Evolutionary conservation across 1,139 yeast species (phyloP), one percentile per base, ranked within the genome.

Genomic region (Geotrichum siamense): DNA sequence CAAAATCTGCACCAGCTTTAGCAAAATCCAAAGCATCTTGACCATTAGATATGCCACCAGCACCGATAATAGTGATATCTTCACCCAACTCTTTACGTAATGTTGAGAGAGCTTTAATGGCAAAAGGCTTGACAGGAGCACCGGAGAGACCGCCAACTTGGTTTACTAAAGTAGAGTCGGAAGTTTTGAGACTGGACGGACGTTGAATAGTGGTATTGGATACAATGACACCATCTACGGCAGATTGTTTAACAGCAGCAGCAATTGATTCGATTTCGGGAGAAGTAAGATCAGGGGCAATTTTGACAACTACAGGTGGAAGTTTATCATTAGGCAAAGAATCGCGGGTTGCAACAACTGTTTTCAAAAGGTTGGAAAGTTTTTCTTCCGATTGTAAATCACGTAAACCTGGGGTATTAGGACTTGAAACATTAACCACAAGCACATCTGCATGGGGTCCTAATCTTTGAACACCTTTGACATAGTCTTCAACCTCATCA

Each of bases 321-420:
- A 60, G 55, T 10, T 45, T 22, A 31, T 41, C 28, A 15, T 31
- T 34, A 8, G 59, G 55, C 31, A 67, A 53, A 15, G 42, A 44
- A 47, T 68, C 59, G 12, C 73, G 60, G 48, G 64, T 68, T 12
- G 42, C 48, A 8, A 67, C 64, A n/a, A 68, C 66, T 3, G 79
- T 69, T 2, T 75, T 66, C 54, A 89, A 70, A 54, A 89, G 68
- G 33, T 71, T 70, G 8, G 86, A 76, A 48, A 89, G 72, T 60
- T 82, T 83, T 50, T 71, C 72, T 56, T 85, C 95, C 49, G 69
- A 75, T 66, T 89, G 98, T 52, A 89, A 72, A 54, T 80, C 86
- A 57, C 97, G 76, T 53, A 89, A 72, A 1, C 97, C 97, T 1
- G 97, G 96, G 1, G 97, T 91, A 61, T 89, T 89, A 49, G 98